Conservation (phyloP, 2,329 filamentous ascomycete species). For the Alternaria angustiovoidea region DNA sequence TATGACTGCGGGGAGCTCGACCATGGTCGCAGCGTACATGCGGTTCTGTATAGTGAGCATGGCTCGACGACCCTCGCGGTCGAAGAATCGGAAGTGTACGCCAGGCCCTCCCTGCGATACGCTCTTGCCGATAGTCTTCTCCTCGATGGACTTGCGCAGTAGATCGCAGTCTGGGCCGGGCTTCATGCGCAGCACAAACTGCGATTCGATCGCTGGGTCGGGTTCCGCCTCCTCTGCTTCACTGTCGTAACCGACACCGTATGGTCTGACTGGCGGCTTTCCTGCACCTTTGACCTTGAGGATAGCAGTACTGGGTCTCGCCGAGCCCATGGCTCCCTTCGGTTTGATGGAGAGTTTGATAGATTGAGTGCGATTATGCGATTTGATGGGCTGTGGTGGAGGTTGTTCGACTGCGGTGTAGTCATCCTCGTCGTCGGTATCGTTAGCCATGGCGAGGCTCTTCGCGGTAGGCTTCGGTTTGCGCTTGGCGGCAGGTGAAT, state of each 20-base stretch:
- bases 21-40: conserved; percentile 78
- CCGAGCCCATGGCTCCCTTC: conserved; percentile 28
- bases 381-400: conserved; percentile 16
- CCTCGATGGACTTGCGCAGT: conserved; percentile 75
- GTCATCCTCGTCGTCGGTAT: conserved; percentile 42
- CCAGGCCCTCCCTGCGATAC: conserved; percentile 74
- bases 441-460: conserved; percentile 36
- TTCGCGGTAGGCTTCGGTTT: conserved; percentile 47
- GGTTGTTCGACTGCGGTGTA: conserved; percentile 16
- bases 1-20: conserved; percentile 85
- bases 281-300: conserved; percentile 47
- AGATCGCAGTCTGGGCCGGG: conserved; percentile 88
- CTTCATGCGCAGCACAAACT: conserved; percentile 87
- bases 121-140: conserved; percentile 76
- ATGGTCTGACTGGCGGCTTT: conserved; percentile 59
- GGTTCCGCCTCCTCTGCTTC: conserved; percentile 89
- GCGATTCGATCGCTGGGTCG: conserved; percentile 88
- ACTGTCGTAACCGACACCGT: conserved; percentile 93
- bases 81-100: conserved; percentile 81
- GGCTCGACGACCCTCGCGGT: conserved; percentile 75
- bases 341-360: conserved; percentile 46
- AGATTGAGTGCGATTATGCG: conserved; percentile 33
- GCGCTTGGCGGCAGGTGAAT: conserved; percentile 41
- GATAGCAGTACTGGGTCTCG: conserved; percentile 35
- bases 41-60: conserved; percentile 73